Evolutionary conservation across 495 filamentous ascomycete genomes (phyloP).

Genomic region (Penicilliopsis zonata): DNA sequence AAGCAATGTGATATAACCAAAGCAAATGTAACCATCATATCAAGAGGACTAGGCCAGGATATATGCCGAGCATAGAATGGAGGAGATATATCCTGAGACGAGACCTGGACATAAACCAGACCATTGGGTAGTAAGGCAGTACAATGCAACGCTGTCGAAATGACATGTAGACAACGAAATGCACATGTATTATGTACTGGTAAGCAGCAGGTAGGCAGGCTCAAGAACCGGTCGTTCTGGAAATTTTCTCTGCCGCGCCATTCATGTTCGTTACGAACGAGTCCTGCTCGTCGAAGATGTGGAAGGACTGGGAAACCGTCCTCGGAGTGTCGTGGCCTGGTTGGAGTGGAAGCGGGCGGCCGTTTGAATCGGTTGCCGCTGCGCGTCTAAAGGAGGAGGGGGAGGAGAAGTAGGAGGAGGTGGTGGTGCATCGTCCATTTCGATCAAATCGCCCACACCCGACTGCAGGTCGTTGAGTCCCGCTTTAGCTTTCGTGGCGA

Average conservation of each 20-base stretch:
- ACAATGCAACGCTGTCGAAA: background rate
- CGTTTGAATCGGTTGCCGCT: constrained; percentile 11
- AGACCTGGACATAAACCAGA: too few species aligned
- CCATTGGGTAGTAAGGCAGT: too few species aligned
- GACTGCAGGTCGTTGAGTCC: constrained; percentile 31
- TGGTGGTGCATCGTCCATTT: constrained; percentile 57
- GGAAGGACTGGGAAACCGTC: constrained; percentile 15
- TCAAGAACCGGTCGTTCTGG: too few species aligned
- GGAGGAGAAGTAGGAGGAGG: too few species aligned
- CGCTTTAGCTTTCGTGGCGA: constrained; percentile 43
- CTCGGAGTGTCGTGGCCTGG: constrained; percentile 8
- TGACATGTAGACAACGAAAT: background rate
- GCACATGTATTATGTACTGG: constrained; percentile 17
- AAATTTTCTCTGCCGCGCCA: too few species aligned
- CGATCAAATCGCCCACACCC: constrained; percentile 63
- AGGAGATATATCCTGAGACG: too few species aligned
- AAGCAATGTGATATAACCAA: too few species aligned
- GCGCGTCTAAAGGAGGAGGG: constrained; percentile 7
- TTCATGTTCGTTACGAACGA: too few species aligned
- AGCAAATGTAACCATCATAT: too few species aligned
- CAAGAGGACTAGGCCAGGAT: too few species aligned
- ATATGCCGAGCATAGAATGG: too few species aligned
- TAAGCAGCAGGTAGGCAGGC: constrained; percentile 4
- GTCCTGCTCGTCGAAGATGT: constrained; percentile 28
- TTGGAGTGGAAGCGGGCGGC: constrained; percentile 10